Evolutionary conservation across 768 basidiomycete genomes (phyloP).

Genomic region (Pulveroboletus sp.): DNA sequence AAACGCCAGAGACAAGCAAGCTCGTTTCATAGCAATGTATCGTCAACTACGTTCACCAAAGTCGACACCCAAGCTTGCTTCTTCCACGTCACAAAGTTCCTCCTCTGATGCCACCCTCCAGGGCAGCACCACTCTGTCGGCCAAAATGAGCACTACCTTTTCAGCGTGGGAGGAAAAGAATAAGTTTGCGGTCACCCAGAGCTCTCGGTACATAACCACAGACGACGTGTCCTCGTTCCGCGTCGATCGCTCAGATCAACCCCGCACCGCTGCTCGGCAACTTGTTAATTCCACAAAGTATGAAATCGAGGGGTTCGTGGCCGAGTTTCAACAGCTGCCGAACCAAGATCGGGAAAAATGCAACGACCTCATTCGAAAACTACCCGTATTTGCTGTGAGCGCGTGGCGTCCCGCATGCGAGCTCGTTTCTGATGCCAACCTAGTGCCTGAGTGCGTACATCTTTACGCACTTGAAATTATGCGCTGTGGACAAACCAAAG

Average conservation of each 20-base stretch:
- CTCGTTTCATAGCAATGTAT: not conserved
- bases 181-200: constrained; percentile 4
- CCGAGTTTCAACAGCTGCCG: constrained; percentile 9
- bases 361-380: constrained; percentile 10
- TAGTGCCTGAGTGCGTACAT: constrained; percentile 23
- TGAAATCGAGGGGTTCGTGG: constrained; percentile 21
- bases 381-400: constrained; percentile 24
- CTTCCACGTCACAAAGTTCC: not conserved
- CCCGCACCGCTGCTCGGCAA: constrained; percentile 14
- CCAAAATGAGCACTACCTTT: constrained; percentile 15
- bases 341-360: constrained; percentile 16
- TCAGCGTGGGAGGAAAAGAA: constrained; percentile 18
- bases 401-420: not conserved
- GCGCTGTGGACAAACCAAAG: constrained; percentile 15
- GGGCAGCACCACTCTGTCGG: not conserved
- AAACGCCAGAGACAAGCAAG: constrained; percentile 3
- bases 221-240: constrained; percentile 25
- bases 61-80: not conserved
- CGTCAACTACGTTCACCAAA: not conserved
- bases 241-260: constrained; percentile 23
- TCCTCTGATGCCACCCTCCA: constrained; percentile 2
- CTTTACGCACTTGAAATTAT: constrained; percentile 27
- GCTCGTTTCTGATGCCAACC: not conserved
- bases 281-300: constrained; percentile 22
- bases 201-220: constrained; percentile 13